Conservation (phyloP, 169 alveolate genomes). For the Cytauxzoon felis region DNA sequence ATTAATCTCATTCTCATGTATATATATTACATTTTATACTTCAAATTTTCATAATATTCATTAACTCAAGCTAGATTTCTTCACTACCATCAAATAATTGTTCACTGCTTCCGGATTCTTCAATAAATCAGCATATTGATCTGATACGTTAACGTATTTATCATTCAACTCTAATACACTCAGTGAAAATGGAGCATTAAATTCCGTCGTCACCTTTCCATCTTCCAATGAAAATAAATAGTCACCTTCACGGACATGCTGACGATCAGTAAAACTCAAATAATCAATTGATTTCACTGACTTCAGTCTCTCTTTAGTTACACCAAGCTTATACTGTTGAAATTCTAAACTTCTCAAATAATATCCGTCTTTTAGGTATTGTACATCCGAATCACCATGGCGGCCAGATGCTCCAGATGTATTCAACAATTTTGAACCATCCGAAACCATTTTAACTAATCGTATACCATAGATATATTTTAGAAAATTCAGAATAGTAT, state of each 20-base stretch:
- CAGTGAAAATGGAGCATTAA: constrained; percentile 47
- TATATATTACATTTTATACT: too few species aligned
- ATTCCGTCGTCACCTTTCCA: constrained; percentile 49
- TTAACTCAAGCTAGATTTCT: background rate
- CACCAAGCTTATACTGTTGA: constrained; percentile 6
- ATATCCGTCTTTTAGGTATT: constrained; percentile 6
- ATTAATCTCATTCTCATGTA: too few species aligned
- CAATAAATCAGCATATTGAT: constrained; percentile 37
- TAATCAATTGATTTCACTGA: constrained; percentile 32
- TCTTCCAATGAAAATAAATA: constrained; percentile 40
- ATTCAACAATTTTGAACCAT: background rate
- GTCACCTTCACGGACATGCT: constrained; percentile 21
- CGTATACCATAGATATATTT: background rate
- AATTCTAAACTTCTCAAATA: background rate
- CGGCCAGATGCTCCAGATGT: background rate
- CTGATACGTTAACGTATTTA: constrained; percentile 29
- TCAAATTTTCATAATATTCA: background rate
- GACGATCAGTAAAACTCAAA: constrained; percentile 39
- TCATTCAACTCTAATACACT: constrained; percentile 31
- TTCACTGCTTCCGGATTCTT: constrained; percentile 33
- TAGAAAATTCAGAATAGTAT: background rate
- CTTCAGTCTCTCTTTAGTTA: constrained; percentile 35
- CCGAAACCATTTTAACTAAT: too few species aligned
- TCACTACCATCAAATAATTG: constrained; percentile 37
- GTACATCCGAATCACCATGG: constrained; percentile 1